Base-by-base conservation (phyloP, 306 rosid species). In the Sicyos edulis region DNA sequence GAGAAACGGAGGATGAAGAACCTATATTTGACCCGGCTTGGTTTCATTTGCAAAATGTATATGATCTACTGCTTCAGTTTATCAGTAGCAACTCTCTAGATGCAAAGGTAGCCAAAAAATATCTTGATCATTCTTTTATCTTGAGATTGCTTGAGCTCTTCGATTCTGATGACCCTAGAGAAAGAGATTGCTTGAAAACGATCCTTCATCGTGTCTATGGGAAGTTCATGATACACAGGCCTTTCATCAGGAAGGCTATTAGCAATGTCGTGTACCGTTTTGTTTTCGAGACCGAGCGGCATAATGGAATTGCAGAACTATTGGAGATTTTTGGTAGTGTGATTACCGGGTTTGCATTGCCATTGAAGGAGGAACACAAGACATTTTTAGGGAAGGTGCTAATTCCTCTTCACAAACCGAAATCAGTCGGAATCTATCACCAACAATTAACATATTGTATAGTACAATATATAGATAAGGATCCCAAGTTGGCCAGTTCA, bases 11-110 rank as follows among this genome's bases (percentile, higher is more conserved):
- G 71, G 96, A 87, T 20, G 99, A 95, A 60, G 99, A 95, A 80
- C 99, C 97, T 20, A 78, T 91, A 85, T 95, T 95, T 79, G 99
- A 95, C 83, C 99, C 99, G 14, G 89, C 95, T 63, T 95, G 97
- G 97, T 89, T 95, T 37, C 86, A 87, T 81, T 76, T 95, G 61
- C 99, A 95, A 82, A 64, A 89, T 80, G 97, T 95, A 72, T 95
- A 95, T 77, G 99, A 91, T 81, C 88, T 95, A 24, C 97, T 95
- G 61, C 92, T 91, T 74, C 95, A 85, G 12, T 87, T 95, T 76
- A 77, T 88, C 82, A 87, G 93, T 78, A 81, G 73, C 65, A 79
- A 68, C 71, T 86, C 99, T 7, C 87, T 95, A 77, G 97, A 95
- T 59, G 57, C 90, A 78, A 95, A 95, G 85, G 63, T 89, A 81